Base-by-base conservation (phyloP, 148 eudicot species). In the Vaccinium macrocarpon region DNA sequence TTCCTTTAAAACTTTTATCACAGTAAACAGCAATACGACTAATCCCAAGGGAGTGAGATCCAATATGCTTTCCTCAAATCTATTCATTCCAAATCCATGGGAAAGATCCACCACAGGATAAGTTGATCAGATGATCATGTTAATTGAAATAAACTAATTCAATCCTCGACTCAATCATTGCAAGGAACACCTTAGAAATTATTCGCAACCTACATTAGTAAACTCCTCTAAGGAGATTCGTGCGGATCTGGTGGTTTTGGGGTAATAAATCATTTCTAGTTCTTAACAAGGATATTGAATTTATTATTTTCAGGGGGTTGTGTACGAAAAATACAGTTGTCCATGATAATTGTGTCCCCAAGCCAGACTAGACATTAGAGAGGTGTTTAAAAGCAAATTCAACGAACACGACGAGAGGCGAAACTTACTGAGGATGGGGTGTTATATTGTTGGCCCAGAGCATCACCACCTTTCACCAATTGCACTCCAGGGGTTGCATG, bases 401-500 rank as follows among this genome's bases (percentile, higher is more conserved):
- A 76, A 15, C 23, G 18, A 75, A 21, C n/a, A 21, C n/a, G 75
- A 27, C 19, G 42, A 81, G 19, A 1, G 71, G 16, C 5, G 71
- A 15, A 84, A 88, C 93, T 90, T 91, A 96, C 99, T 68, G 99
- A 92, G 87, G 83, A 53, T 38, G 99, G 99, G 68, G 99, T 96
- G 91, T 92, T 94, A 83, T 96, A 96, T 77, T 94, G 99, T 85
- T 96, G 99, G 75, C 99, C 99, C 82, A 96, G 90, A 73, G 91
- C 91, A 91, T 94, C 99, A 32, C 99, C 98, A 14, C 99, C 99
- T 81, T 92, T 93, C 56, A 91, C 97, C 98, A 96, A 64, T 91
- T 96, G 99, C 87, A 96, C 99, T 35, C 99, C 99, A 59, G 99
- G 99, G 42, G 99, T 97, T 80, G 93, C 95, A 89, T 97, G 98